Conservation (phyloP, 2,329 filamentous ascomycete species). For the Thelonectria olida region DNA sequence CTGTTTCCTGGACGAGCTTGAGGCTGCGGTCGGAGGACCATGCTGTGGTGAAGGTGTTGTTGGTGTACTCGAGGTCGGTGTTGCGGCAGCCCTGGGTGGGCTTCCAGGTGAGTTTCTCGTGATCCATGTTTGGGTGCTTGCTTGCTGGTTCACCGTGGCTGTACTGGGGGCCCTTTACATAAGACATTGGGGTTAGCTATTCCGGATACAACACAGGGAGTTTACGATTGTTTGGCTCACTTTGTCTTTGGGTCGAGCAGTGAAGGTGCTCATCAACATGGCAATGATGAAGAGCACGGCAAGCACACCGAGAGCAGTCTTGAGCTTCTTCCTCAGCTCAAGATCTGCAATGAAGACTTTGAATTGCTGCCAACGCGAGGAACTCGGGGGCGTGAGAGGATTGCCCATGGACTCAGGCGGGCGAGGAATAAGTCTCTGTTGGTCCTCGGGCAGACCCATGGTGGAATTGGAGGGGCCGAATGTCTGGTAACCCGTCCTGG, state of each 20-base stretch:
- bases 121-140: conserved; percentile 31
- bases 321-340: conserved; percentile 40
- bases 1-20: conserved; percentile 50
- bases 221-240: conserved; percentile 32
- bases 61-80: not conserved
- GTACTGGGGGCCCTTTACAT: conserved; percentile 28
- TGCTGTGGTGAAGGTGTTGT: conserved; percentile 34
- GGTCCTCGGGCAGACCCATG: conserved; percentile 56
- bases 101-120: conserved; percentile 39
- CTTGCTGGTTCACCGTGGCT: conserved; percentile 37
- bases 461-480: conserved; percentile 44
- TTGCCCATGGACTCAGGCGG: conserved; percentile 59
- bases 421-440: conserved; percentile 52
- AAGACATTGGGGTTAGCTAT: not conserved
- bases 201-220: not conserved
- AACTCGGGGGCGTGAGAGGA: conserved; percentile 30
- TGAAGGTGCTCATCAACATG: conserved; percentile 39
- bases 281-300: conserved; percentile 46
- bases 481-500: conserved; percentile 52
- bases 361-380: conserved; percentile 43
- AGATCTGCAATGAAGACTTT: conserved; percentile 32
- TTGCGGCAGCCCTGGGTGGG: conserved; percentile 40
- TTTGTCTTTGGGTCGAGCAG: conserved; percentile 32
- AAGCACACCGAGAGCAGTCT: conserved; percentile 43
- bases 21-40: conserved; percentile 50